Evolutionary conservation across 352 stramenopile species (phyloP), one percentile per base, ranked within the genome.

Genomic region (Phytophthora nicotianae): DNA sequence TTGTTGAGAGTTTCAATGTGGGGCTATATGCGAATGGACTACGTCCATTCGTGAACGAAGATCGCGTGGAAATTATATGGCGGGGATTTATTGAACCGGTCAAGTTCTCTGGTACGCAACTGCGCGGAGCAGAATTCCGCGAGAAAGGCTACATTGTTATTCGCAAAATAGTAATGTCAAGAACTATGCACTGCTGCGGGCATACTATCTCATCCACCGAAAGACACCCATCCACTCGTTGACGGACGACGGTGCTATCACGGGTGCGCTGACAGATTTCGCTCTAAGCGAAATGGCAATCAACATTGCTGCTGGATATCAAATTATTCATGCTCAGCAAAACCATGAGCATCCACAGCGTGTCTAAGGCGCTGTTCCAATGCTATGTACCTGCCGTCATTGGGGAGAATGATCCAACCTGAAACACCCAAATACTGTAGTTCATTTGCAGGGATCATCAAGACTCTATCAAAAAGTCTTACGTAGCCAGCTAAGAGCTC

Each of bases 111-210:
- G 68, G 69, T 33, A 56, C 78, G 16, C 73, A 75, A 29, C 46
- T 84, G 5, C 41, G 68, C n/a, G 77, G 74, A 17, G 70, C 73
- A 20, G 72, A 75, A 50, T 87, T 87, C 50, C 55, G 65, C 43
- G 77, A 89, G 58, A 76, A 81, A 37, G 75, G 80, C 0, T 89
- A 86, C 58, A 73, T 89, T 43, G 47, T 87, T 24, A 58, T 89
- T n/a, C 75, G 75, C 67, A 71, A 26, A 58, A 33, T 10, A 65
- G 65, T 1, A 71, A 74, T 40, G 55, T 68, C 9, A 35, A 50
- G 14, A 53, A 59, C 27, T 75, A 55, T 26, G 62, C 72, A 23
- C 65, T 85, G 4, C 50, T 89, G 50, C 77, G 84, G 50, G 75
- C 77, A 38, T 83, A 73, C 51, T 81, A 79, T 62, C 66, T 89